Evolutionary conservation across 768 basidiomycete species (phyloP), one percentile per base, ranked within the genome.

Genomic region (Wakefieldia striispora): DNA sequence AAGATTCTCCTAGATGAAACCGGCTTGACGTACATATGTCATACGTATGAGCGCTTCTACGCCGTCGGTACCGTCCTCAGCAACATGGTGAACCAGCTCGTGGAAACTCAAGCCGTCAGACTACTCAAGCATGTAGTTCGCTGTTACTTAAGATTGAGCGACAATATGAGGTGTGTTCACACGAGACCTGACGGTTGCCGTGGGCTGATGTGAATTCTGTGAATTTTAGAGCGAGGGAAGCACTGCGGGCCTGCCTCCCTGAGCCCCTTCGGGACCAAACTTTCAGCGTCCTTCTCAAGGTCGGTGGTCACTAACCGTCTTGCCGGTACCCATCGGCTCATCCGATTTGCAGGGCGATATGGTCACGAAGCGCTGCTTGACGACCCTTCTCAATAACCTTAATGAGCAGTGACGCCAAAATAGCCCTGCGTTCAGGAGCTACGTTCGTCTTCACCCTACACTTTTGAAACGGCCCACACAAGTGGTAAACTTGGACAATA

Each of bases 1-100:
- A 99, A 99, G 72, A 91, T 92, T 51, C 78, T 99, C 14, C 79
- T 98, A 45, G 97, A 99, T 68, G 97, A 99, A 70, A 93, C 95
- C 3, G 97, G 97, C 17, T 73, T 99, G 51, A 95, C 93, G 14
- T 99, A 99, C 69, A 99, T 98, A 63, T 98, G 97, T 62, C 97
- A 99, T 70, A 99, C 97, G n/a, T 99, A 99, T 66, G 97, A 99
- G 68, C 81, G 97, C 45, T 99, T 99, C 74, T 98, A 97, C 68
- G 97, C 97, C 13, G 97, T 99, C 46, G 97, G 95, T 16, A 97
- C 95, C 8, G 97, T 99, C 14, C 78, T 99, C 51, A 91, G 90
- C 75, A 97, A 97, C 69, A 99, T 99, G 97, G 97, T 98, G 57
- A 89, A 88, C 63, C 93, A 97, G 66, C 79, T 99, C 42, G 95